Conservation (phyloP, 257 asterid genomes). For the Ehretia macrophylla region DNA sequence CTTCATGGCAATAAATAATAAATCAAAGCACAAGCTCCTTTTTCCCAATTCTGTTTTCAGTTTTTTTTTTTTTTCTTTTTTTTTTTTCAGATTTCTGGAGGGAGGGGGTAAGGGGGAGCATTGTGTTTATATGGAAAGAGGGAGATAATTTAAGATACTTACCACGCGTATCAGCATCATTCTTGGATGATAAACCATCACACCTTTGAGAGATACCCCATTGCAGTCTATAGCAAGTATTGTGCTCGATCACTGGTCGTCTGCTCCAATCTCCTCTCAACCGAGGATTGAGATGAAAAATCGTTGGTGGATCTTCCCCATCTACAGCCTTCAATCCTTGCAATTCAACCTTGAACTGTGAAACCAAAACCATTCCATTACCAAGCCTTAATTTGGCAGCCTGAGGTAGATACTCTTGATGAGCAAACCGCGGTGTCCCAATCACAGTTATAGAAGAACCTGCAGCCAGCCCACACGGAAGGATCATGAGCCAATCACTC, state of each 20-base stretch:
- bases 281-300: conserved; percentile 93
- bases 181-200: conserved; percentile 77
- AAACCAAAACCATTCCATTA: conserved; percentile 69
- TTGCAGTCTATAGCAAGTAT: conserved; percentile 96
- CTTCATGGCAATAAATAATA: too few relatives aligned
- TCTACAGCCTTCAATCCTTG: conserved; percentile 91
- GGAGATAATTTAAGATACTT: conserved; percentile 9
- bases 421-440: conserved; percentile 87
- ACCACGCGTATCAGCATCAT: conserved; percentile 84
- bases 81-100: not conserved
- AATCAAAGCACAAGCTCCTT: too few relatives aligned
- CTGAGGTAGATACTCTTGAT: conserved; percentile 87
- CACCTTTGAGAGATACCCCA: conserved; percentile 95
- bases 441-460: conserved; percentile 90
- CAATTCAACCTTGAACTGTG: conserved; percentile 87
- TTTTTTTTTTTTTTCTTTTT: not conserved
- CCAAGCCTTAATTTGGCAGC: conserved; percentile 50
- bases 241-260: conserved; percentile 90
- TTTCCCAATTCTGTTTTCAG: too few relatives aligned
- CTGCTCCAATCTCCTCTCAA: conserved; percentile 97
- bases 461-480: conserved; percentile 96
- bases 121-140: not conserved
- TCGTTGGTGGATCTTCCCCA: conserved; percentile 98
- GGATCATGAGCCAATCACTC: conserved; percentile 62
- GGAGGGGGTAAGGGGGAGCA: not conserved